A percentile compares a stretch with the other conserved stretches of the same genome.
These are phyloP conservation scores for Verticillium albo-atrum DNA, from an alignment of 2,329 filamentous ascomycete genomes.

Conservation along the genomic window DNA sequence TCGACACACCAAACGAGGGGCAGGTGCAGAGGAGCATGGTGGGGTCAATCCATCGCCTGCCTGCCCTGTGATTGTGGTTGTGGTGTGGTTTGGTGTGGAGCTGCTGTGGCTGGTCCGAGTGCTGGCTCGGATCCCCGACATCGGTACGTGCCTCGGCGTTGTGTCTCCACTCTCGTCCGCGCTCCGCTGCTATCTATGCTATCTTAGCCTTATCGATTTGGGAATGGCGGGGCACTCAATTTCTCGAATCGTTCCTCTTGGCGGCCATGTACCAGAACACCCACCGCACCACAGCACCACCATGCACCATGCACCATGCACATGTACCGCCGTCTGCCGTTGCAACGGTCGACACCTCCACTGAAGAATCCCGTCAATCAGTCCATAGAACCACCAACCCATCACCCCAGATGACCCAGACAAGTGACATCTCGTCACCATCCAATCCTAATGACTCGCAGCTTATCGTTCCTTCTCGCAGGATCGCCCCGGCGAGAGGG, in stretches of 20 bases:
- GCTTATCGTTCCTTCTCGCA: neutral
- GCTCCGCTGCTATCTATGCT: slow-evolving; percentile 1
- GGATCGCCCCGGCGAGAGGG: neutral
- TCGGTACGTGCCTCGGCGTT: neutral
- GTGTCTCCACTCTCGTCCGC: neutral
- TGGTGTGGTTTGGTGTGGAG: neutral
- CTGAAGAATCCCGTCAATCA: neutral
- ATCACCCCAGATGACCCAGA: neutral
- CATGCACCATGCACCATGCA: too few species aligned
- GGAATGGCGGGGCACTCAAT: neutral
- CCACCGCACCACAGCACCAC: too few species aligned
- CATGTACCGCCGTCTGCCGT: too few species aligned
- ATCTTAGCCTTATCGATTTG: neutral
- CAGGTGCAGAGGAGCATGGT: neutral
- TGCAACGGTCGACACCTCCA: too few species aligned
- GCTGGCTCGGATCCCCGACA: neutral
- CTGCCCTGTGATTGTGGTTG: too few species aligned
- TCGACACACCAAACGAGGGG: neutral
- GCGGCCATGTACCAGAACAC: too few species aligned
- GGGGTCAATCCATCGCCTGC: neutral
- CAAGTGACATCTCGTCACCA: neutral
- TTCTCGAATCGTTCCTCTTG: neutral
- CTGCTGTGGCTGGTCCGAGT: neutral
- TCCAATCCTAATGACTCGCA: neutral
- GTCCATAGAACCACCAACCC: neutral